These are phyloP conservation scores for Neonectria magnoliae DNA, from an alignment of 2,329 filamentous ascomycete species.

Conservation along the genomic window DNA sequence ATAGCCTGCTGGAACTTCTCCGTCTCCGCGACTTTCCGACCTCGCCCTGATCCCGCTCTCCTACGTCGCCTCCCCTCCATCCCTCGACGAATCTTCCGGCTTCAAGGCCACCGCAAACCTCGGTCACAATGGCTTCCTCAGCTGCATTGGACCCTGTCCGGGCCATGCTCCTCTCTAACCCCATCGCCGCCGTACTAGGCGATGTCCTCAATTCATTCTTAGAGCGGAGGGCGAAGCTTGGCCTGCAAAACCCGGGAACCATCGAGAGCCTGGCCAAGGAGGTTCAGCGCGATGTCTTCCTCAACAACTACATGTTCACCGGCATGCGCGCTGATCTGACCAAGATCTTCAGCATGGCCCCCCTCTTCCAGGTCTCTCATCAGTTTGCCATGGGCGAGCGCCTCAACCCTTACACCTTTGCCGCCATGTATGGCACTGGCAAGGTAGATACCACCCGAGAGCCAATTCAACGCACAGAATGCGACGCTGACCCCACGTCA, in stretches of 20 bases:
- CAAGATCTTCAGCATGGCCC: conserved; percentile 93
- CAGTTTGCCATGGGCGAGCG: conserved; percentile 95
- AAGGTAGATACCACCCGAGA: conserved; percentile 66
- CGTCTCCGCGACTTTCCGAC: conserved; percentile 13
- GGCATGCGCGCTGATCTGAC: conserved; percentile 96
- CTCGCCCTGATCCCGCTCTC: conserved; percentile 29
- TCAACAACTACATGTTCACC: conserved; percentile 96
- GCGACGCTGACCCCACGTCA: conserved; percentile 30
- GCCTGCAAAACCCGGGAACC: conserved; percentile 90
- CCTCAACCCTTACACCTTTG: conserved; percentile 94
- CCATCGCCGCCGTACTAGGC: conserved; percentile 73
- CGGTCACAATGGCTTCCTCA: conserved; percentile 62
- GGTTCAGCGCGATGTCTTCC: conserved; percentile 94
- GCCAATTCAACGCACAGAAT: conserved; percentile 16
- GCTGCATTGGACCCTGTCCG: conserved; percentile 60
- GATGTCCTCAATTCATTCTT: conserved; percentile 85
- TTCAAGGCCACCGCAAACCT: conserved; percentile 42
- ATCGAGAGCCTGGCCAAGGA: conserved; percentile 91
- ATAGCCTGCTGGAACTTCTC: conserved; percentile 34
- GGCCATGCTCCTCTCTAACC: conserved; percentile 78
- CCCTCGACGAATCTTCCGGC: conserved; percentile 38
- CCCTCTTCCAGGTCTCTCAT: conserved; percentile 97
- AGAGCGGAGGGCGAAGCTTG: conserved; percentile 86
- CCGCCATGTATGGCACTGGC: conserved; percentile 90
- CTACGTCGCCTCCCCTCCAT: conserved; percentile 31